phyloP scores from a whole-genome alignment of 495 filamentous ascomycete genomes.

The Sphaerosporella brunnea region DNA sequence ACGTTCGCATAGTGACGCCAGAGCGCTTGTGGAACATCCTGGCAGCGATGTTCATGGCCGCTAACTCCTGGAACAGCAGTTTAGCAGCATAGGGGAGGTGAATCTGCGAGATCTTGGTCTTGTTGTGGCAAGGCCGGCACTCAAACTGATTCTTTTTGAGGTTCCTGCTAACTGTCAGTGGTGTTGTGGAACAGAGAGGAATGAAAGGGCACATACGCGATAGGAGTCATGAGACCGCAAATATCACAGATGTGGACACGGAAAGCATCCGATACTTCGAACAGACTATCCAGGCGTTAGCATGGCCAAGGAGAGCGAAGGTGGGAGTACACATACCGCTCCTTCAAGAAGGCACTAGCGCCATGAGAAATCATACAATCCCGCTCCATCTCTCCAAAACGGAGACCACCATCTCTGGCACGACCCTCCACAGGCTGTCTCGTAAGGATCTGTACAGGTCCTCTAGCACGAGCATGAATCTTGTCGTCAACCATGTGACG shows the following conservation, averaged over 20 bases:
- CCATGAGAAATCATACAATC: constrained; percentile 99
- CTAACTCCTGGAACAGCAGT: constrained; percentile 93
- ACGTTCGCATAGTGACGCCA: constrained; percentile 46
- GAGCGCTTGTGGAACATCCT: constrained; percentile 85
- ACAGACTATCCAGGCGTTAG: constrained; percentile 33
- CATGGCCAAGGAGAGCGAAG: neutral
- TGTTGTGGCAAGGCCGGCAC: constrained; percentile 94
- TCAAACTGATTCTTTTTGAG: constrained; percentile 86
- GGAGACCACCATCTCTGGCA: constrained; percentile 90
- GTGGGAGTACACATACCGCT: constrained; percentile 33
- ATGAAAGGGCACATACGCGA: constrained; percentile 58
- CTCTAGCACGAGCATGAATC: constrained; percentile 91
- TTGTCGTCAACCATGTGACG: constrained; percentile 99
- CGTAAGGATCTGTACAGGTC: constrained; percentile 92
- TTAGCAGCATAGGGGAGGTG: constrained; percentile 97
- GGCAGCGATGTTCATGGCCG: constrained; percentile 93
- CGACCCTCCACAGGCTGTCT: constrained; percentile 96
- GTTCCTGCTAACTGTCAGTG: constrained; percentile 43
- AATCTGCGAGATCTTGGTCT: constrained; percentile 91
- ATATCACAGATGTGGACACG: constrained; percentile 96
- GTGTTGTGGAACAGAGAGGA: neutral
- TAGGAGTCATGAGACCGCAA: constrained; percentile 94
- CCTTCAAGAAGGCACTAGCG: constrained; percentile 89
- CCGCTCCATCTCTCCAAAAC: constrained; percentile 99
- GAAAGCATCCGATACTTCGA: constrained; percentile 97